Conservation (phyloP, 1,284 basidiomycete species). For the Filobasidium uniguttulatum region DNA sequence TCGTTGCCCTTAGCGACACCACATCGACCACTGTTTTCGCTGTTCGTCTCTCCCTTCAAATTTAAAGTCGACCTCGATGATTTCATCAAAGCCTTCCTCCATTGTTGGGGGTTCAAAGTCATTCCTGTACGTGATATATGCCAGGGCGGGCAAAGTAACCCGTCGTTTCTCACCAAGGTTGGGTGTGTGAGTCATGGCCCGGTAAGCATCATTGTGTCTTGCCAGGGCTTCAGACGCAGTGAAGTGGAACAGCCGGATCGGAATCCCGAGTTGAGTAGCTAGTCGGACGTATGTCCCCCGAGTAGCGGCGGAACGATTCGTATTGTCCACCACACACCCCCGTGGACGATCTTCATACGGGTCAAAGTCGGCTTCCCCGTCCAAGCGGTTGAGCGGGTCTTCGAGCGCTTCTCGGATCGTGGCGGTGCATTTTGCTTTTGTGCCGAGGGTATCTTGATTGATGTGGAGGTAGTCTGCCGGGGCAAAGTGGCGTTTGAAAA, state of each 20-base stretch:
- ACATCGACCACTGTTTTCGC: constrained; percentile 57
- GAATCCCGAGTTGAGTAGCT: constrained; percentile 46
- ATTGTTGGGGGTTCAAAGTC: constrained; percentile 52
- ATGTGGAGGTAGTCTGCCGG: constrained; percentile 59
- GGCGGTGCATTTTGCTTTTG: constrained; percentile 58
- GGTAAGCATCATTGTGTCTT: constrained; percentile 80
- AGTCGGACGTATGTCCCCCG: constrained; percentile 55
- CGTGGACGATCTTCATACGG: too few species aligned
- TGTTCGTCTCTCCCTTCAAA: constrained; percentile 64
- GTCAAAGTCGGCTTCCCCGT: too few species aligned
- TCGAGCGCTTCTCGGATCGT: constrained; percentile 49
- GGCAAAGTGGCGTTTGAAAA: constrained; percentile 59
- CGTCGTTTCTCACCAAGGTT: constrained; percentile 29
- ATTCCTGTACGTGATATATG: constrained; percentile 48
- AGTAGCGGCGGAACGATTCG: constrained; percentile 58
- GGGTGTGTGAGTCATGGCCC: constrained; percentile 37
- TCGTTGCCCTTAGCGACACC: too few species aligned
- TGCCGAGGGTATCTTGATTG: constrained; percentile 66
- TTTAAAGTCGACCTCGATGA: constrained; percentile 61
- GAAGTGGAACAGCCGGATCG: constrained; percentile 61
- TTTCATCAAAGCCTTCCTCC: constrained; percentile 60
- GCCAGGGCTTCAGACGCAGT: constrained; percentile 58
- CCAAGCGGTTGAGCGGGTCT: too few species aligned
- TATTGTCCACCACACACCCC: constrained; percentile 71
- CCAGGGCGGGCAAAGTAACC: constrained; percentile 50